Conservation (phyloP, 2,329 filamentous ascomycete genomes). For the Drechslerella coelobrocha region DNA sequence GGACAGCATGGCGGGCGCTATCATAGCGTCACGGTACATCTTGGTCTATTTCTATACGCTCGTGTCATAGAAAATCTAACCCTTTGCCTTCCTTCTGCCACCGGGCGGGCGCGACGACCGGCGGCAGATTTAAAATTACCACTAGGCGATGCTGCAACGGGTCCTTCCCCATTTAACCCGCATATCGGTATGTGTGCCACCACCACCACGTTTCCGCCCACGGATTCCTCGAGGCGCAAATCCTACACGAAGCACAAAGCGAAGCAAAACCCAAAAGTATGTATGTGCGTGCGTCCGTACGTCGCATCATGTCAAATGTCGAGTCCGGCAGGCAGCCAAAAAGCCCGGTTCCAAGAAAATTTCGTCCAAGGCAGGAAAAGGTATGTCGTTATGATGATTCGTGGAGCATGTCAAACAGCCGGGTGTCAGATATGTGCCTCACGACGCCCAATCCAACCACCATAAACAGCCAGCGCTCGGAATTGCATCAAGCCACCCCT, state of each 20-base stretch:
- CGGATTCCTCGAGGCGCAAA: too few species aligned
- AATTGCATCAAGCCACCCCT: too few species aligned
- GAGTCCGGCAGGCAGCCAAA: not conserved
- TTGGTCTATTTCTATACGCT: not conserved
- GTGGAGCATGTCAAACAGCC: not conserved
- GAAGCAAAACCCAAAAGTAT: too few species aligned
- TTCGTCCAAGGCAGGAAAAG: not conserved
- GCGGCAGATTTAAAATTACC: conserved; percentile 3
- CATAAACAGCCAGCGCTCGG: too few species aligned
- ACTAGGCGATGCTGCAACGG: not conserved
- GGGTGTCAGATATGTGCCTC: conserved; percentile 6
- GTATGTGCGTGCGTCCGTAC: too few species aligned
- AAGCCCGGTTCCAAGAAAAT: not conserved
- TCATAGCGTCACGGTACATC: not conserved
- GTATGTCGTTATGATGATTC: not conserved
- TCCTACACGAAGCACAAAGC: too few species aligned
- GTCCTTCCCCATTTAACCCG: not conserved
- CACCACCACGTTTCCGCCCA: too few species aligned
- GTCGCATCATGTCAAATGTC: too few species aligned
- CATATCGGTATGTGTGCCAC: too few species aligned
- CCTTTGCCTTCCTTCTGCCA: not conserved
- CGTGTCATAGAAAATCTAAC: not conserved
- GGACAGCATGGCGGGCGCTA: not conserved
- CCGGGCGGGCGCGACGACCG: not conserved
- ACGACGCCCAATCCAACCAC: not conserved